Base-by-base conservation (phyloP, 2,329 filamentous ascomycete genomes). In the Parastagonospora avenae region DNA sequence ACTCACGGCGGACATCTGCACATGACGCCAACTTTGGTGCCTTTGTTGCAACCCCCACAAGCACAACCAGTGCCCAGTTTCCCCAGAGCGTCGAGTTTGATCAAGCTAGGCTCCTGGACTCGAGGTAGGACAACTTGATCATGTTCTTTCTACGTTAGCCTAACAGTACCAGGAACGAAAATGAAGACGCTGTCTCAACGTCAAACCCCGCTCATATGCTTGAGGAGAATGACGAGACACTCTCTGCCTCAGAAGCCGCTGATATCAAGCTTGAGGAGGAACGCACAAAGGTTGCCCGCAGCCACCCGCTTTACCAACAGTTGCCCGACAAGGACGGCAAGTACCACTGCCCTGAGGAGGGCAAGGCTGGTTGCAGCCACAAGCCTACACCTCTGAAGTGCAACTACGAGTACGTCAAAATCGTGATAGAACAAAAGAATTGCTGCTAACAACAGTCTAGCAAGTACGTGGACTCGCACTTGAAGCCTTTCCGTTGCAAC, bases 401-500 rank as follows among this genome's bases (percentile, higher is more conserved):
- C 86, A 96, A 96, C 78, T 97, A 97, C 73, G 92, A 97, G 92
- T 96, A 88, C 84, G 91, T 78, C 54, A 38, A 32, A 39, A 41
- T 53, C 14, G 30, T 33, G 15, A 37, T 46, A 32, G 24, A 27
- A 27, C 16, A 32, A 48, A 36, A 42, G 2, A 4, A 28, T 14
- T 16, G 38, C 19, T 48, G n/a, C 51, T 71, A 53, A 66, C 56
- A 66, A 62, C 28, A 27, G 36, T 35, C 44, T 72, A 96, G 92
- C 83, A 97, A 97, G 83, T 96, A 94, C 67, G 87, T 97, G 63
- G 93, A 97, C 77, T 97, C 93, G 27, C 93, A 97, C 78, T 77
- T 97, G 70, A 96, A 95, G 83, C 93, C 93, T 12, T 97, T 97
- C 79, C 88, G 91, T 54, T 97, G 93, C 88, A 95, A 94, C 85